phyloP scores from a whole-genome alignment of 441 rosid species.

The Isatis lusitanica region DNA sequence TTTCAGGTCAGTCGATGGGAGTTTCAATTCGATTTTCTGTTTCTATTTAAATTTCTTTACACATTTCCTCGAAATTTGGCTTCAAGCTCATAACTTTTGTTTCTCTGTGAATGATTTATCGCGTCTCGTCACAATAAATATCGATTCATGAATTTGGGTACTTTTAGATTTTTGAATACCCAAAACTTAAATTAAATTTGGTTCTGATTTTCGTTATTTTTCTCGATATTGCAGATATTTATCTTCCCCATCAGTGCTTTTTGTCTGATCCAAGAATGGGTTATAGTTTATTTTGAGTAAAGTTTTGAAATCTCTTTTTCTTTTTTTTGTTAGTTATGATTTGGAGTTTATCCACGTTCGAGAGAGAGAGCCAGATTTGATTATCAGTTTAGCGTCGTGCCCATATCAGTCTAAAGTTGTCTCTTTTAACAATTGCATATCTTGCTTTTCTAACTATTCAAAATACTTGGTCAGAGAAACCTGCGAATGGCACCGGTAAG shows the following conservation, averaged over 20 bases:
- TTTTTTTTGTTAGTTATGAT: not conserved
- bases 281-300: not conserved
- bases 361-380: not conserved
- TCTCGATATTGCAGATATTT: constrained; percentile 25
- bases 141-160: constrained; percentile 2
- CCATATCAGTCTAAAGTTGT: not conserved
- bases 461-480: constrained; percentile 33
- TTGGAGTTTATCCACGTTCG: not conserved
- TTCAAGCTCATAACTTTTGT: not conserved
- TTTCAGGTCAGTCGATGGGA: not conserved
- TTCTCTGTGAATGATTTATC: not conserved
- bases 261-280: constrained; percentile 29
- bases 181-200: not conserved
- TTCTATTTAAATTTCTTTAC: not conserved
- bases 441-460: not conserved
- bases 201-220: not conserved
- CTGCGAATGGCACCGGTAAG: constrained; percentile 68
- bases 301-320: not conserved
- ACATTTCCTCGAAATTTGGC: not conserved
- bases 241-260: constrained; percentile 3
- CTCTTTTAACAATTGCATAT: not conserved
- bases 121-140: not conserved
- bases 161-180: not conserved
- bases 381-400: not conserved
- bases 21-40: constrained; percentile 1